Conservation (phyloP, 75 land plant genomes). For the Sequoia sempervirens region DNA sequence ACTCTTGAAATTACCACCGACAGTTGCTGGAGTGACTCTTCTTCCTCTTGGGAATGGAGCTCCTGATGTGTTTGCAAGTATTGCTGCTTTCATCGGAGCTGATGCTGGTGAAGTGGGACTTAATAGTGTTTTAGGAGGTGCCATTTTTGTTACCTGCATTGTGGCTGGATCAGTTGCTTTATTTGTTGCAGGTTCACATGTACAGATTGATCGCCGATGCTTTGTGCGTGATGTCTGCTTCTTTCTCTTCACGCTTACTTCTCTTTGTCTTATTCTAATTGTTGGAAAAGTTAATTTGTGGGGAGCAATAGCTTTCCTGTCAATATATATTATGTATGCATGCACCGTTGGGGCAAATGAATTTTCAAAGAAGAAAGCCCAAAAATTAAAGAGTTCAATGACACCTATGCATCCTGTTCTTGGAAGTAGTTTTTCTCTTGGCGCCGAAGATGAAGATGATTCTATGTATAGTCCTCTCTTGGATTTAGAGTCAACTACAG, state of each 20-base stretch:
- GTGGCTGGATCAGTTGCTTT: conserved; percentile 69
- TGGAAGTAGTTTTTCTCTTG: conserved; percentile 43
- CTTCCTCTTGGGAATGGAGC: conserved; percentile 93
- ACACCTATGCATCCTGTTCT: conserved; percentile 49
- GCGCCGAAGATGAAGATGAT: conserved; percentile 42
- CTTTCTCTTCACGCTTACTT: conserved; percentile 47
- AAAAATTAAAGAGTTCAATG: conserved; percentile 30
- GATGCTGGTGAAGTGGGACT: conserved; percentile 75
- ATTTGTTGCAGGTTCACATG: conserved; percentile 28
- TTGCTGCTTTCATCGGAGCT: conserved; percentile 75
- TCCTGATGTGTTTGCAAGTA: conserved; percentile 89
- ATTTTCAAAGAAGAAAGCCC: conserved; percentile 46
- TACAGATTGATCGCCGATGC: conserved; percentile 48
- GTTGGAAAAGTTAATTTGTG: conserved; percentile 49
- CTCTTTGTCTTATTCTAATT: conserved; percentile 44
- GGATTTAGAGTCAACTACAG: conserved; percentile 19
- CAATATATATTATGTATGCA: conserved; percentile 66
- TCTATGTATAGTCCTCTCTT: conserved; percentile 43
- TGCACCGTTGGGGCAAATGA: conserved; percentile 74
- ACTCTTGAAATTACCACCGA: conserved; percentile 65
- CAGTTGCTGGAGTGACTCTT: conserved; percentile 85
- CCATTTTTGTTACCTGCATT: conserved; percentile 72
- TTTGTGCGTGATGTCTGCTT: conserved; percentile 73
- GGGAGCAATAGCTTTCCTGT: conserved; percentile 62
- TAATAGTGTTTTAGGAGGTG: conserved; percentile 86